phyloP scores from a whole-genome alignment of 1,284 basidiomycete genomes.

The Apiotrichum montevideense region DNA sequence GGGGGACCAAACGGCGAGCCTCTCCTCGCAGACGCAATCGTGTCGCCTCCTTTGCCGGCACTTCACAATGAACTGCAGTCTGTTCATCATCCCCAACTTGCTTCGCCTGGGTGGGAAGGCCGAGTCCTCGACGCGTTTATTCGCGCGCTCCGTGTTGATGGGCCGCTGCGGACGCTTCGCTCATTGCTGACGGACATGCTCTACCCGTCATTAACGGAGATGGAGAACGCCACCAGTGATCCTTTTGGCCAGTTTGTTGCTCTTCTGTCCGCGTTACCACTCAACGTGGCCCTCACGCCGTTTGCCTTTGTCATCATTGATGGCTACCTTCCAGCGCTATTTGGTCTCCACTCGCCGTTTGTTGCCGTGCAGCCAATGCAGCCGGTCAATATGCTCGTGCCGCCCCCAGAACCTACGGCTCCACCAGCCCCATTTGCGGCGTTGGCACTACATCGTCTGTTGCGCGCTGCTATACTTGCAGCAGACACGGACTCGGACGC shows the following conservation, averaged over 20 bases:
- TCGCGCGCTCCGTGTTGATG: constrained; percentile 7
- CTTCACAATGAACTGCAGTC: constrained; percentile 19
- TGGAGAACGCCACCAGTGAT: neutral
- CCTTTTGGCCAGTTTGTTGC: constrained; percentile 11
- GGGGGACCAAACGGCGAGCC: constrained; percentile 7
- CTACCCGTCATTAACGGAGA: constrained; percentile 4
- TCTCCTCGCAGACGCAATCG: neutral
- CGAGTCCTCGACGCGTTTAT: constrained; percentile 13
- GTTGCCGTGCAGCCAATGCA: neutral
- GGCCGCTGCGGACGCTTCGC: constrained; percentile 12
- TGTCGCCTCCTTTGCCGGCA: neutral
- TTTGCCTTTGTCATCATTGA: constrained; percentile 11
- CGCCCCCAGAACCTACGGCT: neutral
- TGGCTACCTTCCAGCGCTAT: constrained; percentile 10
- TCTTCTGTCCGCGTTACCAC: constrained; percentile 5
- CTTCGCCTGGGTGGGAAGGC: constrained; percentile 14
- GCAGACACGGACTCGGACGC: constrained; percentile 1
- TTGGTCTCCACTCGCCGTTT: constrained; percentile 11
- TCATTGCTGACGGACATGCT: constrained; percentile 13
- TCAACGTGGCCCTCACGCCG: constrained; percentile 3
- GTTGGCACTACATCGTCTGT: constrained; percentile 7
- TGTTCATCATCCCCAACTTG: constrained; percentile 20
- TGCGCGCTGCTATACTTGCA: constrained; percentile 8
- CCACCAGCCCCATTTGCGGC: constrained; percentile 13
- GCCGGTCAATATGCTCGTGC: neutral